Evolutionary conservation across 2,329 filamentous ascomycete species (phyloP), one percentile per base, ranked within the genome.

Genomic region (Ilyonectria robusta): DNA sequence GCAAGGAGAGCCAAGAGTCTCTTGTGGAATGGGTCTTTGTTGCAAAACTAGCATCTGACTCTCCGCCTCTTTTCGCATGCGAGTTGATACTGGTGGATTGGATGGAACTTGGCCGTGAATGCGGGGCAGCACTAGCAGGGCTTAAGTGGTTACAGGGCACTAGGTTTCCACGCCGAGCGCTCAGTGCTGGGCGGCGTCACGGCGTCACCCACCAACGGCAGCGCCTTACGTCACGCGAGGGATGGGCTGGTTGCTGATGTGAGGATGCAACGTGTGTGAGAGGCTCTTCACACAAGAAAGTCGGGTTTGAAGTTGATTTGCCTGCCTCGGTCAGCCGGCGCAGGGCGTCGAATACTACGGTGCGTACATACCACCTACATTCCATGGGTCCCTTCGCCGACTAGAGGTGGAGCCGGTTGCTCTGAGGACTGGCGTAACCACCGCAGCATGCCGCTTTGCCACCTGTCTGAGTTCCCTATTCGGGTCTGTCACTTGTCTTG

Each of bases 381-480:
- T n/a, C 50, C 44, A 31, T 56, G 53, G 51, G 40, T 31, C 29
- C 44, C 46, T 19, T 51, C 47, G 40, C 35, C 46, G 31, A 23
- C 46, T 42, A 47, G 54, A 19, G 62, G 57, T 60, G 59, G 59
- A 61, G 35, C 40, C 57, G 44, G 71, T 66, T 69, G 51, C 69
- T 66, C 60, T 48, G 62, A 72, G 62, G 60, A 70, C 67, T 71
- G 65, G 72, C 58, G 59, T 57, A 70, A 64, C 47, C 44, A 70
- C 37, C 55, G 48, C 60, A 56, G 48, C 60, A 56, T 69, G 70
- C 70, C 64, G 65, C 70, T 51, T 31, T 69, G 70, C 70, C 64
- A 67, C 70, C 55, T 37, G 60, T 51, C 69, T 66, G 35, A 58
- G 51, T 61, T 53, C 59, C 67, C 51, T 65, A 37, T 51, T 51